Evolutionary conservation across 2,329 filamentous ascomycete genomes (phyloP).

Genomic region (Diaporthe helianthi): DNA sequence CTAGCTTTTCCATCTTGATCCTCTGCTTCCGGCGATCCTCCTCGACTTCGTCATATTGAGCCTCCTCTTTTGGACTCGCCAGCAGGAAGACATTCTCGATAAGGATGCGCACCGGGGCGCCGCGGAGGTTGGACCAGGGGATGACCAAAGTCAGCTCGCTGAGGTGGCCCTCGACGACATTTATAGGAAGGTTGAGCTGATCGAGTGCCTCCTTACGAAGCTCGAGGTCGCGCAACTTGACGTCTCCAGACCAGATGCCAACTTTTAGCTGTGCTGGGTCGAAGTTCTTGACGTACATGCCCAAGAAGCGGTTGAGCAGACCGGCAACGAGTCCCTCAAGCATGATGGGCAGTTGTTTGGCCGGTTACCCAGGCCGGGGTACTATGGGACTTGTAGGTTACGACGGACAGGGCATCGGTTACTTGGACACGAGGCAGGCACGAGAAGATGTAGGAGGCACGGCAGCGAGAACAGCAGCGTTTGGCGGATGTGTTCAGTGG

Average conservation of each 20-base stretch:
- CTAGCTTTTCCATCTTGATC: slow-evolving; percentile 99
- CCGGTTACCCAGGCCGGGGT: slow-evolving; percentile 76
- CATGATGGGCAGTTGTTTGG: slow-evolving; percentile 70
- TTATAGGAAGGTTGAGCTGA: slow-evolving; percentile 94
- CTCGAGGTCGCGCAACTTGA: slow-evolving; percentile 92
- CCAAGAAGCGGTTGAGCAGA: slow-evolving; percentile 97
- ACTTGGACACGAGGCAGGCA: slow-evolving; percentile 16
- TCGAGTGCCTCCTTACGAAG: slow-evolving; percentile 94
- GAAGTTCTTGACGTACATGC: slow-evolving; percentile 99
- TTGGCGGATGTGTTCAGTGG: not conserved
- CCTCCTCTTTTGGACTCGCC: slow-evolving; percentile 93
- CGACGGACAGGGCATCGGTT: slow-evolving; percentile 27
- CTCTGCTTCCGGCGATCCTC: slow-evolving; percentile 85
- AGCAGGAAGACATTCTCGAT: slow-evolving; percentile 97
- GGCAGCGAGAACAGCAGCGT: not conserved
- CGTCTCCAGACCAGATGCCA: slow-evolving; percentile 98
- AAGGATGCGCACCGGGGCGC: slow-evolving; percentile 91
- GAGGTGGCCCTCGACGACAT: slow-evolving; percentile 94
- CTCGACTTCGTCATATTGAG: slow-evolving; percentile 90
- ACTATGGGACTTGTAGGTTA: slow-evolving; percentile 12
- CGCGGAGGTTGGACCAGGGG: slow-evolving; percentile 95
- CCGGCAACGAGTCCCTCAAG: slow-evolving; percentile 96
- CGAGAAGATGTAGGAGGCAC: not conserved
- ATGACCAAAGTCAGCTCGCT: slow-evolving; percentile 91
- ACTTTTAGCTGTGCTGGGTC: slow-evolving; percentile 97